Base-by-base conservation (phyloP, 768 basidiomycete genomes). In the Rhizopogon vulgaris region DNA sequence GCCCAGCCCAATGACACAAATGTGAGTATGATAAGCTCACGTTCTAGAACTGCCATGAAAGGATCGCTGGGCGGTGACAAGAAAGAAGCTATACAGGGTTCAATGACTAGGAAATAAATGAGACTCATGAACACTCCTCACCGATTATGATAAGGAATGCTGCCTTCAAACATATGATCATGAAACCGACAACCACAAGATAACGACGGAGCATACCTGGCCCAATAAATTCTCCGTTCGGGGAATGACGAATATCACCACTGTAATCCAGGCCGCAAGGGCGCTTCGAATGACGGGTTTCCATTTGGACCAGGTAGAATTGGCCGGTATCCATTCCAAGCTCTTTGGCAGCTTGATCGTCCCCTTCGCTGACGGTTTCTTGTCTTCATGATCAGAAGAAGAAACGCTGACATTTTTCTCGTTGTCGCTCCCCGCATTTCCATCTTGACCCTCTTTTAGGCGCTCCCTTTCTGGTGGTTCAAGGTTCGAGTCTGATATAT, bases 41-140 rank as follows among this genome's bases (percentile, higher is more conserved):
- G 80, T 60, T 88, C 86, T 12, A 86, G 60, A 3, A 84, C 83
- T 4, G 76, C 71, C n/a, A 85, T 68, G 58, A 88, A 86, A 1
- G 85, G 83, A 49, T 85, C 85, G 18, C 61, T 70, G 0, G 87
- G 85, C 1, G 87, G 83, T 3, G 83, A 84, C 3, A 90, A 57
- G 56, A 88, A 78, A 0, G 81, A 69, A 3, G 79, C 86, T 86
- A 49, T 12, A 50, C 1, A 15, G 48, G 43, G 41, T 58, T 22
- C 41, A 54, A 49, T 38, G 32, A 22, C 12, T 9, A 38, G 14
- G 14, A 1, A 43, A 27, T 2, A 15, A 36, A 28, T 3, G 6
- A 27, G 14, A n/a, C 8, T 5, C 3, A 22, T 14, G 22, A 9
- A 3, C 4, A n/a, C 15, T 10, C 41, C 60, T 53, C 48, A 83